Conservation (phyloP, 495 filamentous ascomycete genomes). For the Penicillium ochrochloron region DNA sequence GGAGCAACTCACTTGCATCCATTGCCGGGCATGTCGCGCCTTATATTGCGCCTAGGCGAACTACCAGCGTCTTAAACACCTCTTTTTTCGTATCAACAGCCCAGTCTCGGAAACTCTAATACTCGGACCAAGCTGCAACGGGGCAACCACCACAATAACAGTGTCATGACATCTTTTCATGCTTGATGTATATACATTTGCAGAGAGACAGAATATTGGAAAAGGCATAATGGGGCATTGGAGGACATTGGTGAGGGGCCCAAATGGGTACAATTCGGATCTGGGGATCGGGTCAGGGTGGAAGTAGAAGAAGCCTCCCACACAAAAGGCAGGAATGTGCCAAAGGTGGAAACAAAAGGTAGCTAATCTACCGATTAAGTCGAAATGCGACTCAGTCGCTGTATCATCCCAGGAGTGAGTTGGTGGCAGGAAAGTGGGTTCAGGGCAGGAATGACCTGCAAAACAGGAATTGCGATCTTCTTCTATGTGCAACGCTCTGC, state of each 20-base stretch:
- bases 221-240: constrained; percentile 6
- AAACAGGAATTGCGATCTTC: constrained; percentile 2
- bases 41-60: neutral
- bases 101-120: neutral
- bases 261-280: neutral
- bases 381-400: neutral
- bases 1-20: neutral
- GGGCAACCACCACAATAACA: neutral
- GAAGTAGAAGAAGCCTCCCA: neutral
- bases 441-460: neutral
- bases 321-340: neutral
- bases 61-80: neutral
- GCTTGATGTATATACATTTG: constrained; percentile 32
- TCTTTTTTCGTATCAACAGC: neutral
- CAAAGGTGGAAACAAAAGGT: neutral
- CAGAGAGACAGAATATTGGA: neutral
- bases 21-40: neutral
- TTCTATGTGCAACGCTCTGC: constrained; percentile 16
- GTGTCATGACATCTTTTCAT: constrained; percentile 29
- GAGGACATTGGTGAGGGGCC: neutral
- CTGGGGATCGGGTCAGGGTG: neutral
- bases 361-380: neutral
- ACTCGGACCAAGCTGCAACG: neutral
- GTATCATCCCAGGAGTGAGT: neutral
- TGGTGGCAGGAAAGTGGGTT: neutral